Evolutionary conservation across 2,329 filamentous ascomycete genomes (phyloP).

Genomic region (Alternaria infectoria): DNA sequence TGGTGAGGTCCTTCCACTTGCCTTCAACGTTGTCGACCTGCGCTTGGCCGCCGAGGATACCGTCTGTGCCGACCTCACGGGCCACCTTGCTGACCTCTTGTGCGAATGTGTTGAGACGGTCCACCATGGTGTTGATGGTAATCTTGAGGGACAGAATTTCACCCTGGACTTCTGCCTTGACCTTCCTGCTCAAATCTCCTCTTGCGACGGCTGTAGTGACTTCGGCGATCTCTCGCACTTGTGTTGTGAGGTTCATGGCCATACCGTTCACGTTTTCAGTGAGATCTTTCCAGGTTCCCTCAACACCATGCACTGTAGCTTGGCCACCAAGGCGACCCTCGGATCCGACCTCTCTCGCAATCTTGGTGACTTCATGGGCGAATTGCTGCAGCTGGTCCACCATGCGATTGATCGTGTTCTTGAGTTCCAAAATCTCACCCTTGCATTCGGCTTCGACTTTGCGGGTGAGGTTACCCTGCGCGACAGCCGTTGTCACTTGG

Average conservation of each 20-base stretch:
- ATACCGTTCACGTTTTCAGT: constrained; percentile 63
- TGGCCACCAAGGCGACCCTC: constrained; percentile 59
- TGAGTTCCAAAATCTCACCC: constrained; percentile 59
- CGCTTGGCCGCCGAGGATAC: constrained; percentile 68
- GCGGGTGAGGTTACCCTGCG: constrained; percentile 58
- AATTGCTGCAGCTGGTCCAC: constrained; percentile 61
- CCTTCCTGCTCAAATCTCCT: constrained; percentile 60
- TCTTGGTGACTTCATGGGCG: constrained; percentile 60
- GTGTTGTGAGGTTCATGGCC: constrained; percentile 59
- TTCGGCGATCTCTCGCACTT: constrained; percentile 61
- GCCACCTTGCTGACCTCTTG: constrained; percentile 71
- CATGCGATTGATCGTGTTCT: constrained; percentile 61
- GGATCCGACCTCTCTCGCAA: constrained; percentile 60
- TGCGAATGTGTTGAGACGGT: constrained; percentile 67
- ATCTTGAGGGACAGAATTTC: constrained; percentile 74
- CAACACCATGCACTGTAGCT: constrained; percentile 59
- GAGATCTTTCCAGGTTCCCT: constrained; percentile 61
- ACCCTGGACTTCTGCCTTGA: constrained; percentile 59
- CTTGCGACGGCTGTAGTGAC: constrained; percentile 60
- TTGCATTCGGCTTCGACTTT: constrained; percentile 61
- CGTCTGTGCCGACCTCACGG: constrained; percentile 69
- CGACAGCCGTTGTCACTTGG: constrained; percentile 60
- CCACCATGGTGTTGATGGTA: constrained; percentile 76
- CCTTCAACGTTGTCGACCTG: constrained; percentile 70
- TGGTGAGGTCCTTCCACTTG: constrained; percentile 71